phyloP scores from a whole-genome alignment of 2,329 filamentous ascomycete genomes.

The Trichoderma sp. region DNA sequence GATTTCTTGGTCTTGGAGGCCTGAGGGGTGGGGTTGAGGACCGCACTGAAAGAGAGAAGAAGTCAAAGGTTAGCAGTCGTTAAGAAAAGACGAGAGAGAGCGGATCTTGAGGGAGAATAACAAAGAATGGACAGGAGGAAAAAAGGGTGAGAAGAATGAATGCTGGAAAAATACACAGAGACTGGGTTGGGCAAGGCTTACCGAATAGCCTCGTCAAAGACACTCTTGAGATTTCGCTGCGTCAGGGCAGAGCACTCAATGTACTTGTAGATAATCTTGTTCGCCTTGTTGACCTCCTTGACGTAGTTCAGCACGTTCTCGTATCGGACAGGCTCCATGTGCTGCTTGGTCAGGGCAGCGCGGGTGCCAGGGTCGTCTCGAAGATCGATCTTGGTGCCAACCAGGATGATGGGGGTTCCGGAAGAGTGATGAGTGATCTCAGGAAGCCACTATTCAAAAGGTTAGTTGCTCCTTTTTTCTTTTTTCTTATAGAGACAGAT shows the following conservation, averaged over 20 bases:
- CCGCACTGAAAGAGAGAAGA: constrained; percentile 56
- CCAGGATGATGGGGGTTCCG: constrained; percentile 92
- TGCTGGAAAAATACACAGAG: neutral
- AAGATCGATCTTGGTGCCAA: constrained; percentile 95
- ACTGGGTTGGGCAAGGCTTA: constrained; percentile 51
- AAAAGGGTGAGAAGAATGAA: neutral
- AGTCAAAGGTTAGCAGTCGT: constrained; percentile 31
- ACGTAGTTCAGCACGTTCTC: constrained; percentile 86
- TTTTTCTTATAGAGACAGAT: neutral
- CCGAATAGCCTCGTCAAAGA: constrained; percentile 98
- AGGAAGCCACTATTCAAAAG: constrained; percentile 76
- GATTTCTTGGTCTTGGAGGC: constrained; percentile 62
- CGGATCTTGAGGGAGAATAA: neutral
- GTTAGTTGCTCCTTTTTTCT: constrained; percentile 30
- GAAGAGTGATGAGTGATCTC: constrained; percentile 98
- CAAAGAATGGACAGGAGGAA: neutral
- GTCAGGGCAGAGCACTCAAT: constrained; percentile 97
- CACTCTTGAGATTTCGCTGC: constrained; percentile 95
- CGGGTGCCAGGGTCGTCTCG: constrained; percentile 84
- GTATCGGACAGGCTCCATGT: constrained; percentile 96
- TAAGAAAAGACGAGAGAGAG: neutral
- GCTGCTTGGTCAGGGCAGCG: constrained; percentile 82
- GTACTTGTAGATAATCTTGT: constrained; percentile 87
- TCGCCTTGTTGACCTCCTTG: constrained; percentile 65
- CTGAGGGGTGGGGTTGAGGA: constrained; percentile 69